Percentiles rank a stretch among this genome's conserved stretches.
These are phyloP conservation scores for Candida sonorensis DNA, from an alignment of 805 yeast genomes.

Conservation along the genomic window DNA sequence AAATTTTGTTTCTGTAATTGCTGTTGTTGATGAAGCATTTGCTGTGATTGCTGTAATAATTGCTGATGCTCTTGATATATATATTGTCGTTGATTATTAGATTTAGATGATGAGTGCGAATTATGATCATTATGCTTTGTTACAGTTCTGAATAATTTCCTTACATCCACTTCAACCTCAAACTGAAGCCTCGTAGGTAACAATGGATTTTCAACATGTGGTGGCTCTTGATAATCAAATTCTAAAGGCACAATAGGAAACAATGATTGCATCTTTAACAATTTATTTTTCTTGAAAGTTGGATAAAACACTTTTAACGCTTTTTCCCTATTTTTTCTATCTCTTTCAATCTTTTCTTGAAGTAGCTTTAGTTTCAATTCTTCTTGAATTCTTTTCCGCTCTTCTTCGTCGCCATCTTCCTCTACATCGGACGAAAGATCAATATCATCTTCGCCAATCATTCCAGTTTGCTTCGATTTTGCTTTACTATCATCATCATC, in stretches of 20 bases:
- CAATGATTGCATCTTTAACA: constrained; percentile 57
- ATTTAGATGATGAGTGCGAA: too few species aligned
- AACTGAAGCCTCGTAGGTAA: constrained; percentile 54
- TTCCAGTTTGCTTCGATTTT: too few species aligned
- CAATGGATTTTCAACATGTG: constrained; percentile 35
- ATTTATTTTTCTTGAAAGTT: constrained; percentile 45
- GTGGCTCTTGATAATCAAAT: constrained; percentile 47
- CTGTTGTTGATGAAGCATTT: constrained; percentile 4
- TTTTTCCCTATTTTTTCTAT: constrained; percentile 27
- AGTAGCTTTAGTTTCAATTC: constrained; percentile 5
- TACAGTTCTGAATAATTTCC: constrained; percentile 39
- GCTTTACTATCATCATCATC: constrained; percentile 3
- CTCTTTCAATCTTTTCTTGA: constrained; percentile 17
- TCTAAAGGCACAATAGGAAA: constrained; percentile 54
- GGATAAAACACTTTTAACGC: constrained; percentile 53
- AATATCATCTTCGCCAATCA: constrained; percentile 16
- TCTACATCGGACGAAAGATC: constrained; percentile 21
- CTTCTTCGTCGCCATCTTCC: constrained; percentile 15
- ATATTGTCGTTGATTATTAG: too few species aligned
- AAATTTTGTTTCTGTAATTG: constrained; percentile 5
- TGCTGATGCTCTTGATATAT: constrained; percentile 2
- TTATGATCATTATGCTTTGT: constrained; percentile 10
- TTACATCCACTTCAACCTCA: constrained; percentile 59
- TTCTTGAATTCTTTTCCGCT: constrained; percentile 5
- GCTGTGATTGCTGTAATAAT: constrained; percentile 3